Base-by-base conservation (phyloP, 352 stramenopile genomes). In the Globisporangium alternatum region DNA sequence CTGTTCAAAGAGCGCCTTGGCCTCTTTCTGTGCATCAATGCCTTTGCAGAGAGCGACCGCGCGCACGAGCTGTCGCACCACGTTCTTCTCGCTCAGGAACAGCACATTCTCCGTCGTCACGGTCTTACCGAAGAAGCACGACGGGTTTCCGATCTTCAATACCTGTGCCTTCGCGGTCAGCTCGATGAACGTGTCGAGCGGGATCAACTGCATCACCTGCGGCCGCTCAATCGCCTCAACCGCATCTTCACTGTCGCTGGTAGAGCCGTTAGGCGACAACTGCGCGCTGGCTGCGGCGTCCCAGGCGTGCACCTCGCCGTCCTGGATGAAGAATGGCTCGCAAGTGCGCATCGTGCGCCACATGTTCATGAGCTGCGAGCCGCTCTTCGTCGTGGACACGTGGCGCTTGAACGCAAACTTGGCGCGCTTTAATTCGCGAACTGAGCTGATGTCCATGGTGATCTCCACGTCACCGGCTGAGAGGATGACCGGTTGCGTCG, bases 121-220 rank as follows among this genome's bases (percentile, higher is more conserved):
- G 1, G 62, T 58, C 12, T 63, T 62, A 41, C 74, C 72, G 41
- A 76, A 53, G 41, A 80, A 76, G 62, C 71, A 72, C 21, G 51
- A 39, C 13, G 66, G 66, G 3, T 59, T 56, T 5, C 54, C 64
- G 41, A 64, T 75, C 39, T 60, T 56, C 13, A 60, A 33, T 17
- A 60, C 60, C 60, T 60, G 51, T 1, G 56, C 39, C 25, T 45
- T 30, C 43, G 5, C n/a, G 8, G 39, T 33, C 0, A 82, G 61
- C 31, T 64, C 58, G 12, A 70, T 64, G 47, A 77, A 85, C 25
- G 71, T 52, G 44, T 74, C 64, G 22, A 67, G 63, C 28, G 76
- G 74, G 13, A 79, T 58, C 21, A 85, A 64, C 54, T 82, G 76
- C 65, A 85, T 53, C 39, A 80, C 51, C 22, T 51, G 58, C 33